These are phyloP conservation scores for Wilcoxina mikolae DNA, from an alignment of 495 filamentous ascomycete species.

Conservation along the genomic window DNA sequence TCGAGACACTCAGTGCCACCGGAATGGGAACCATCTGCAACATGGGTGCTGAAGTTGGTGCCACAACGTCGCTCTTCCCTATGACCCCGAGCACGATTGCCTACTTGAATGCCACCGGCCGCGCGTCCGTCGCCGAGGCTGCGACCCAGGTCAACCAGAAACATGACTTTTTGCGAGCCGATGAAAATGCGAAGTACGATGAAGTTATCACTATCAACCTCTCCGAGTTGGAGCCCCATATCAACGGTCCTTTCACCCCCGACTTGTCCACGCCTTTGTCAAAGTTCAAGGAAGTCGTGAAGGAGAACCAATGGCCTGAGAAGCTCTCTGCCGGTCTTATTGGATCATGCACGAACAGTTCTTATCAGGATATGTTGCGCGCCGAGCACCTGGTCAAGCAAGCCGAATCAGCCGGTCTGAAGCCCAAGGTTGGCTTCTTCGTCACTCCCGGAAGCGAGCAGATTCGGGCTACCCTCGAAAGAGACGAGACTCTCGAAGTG, in stretches of 20 bases:
- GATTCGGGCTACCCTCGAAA: slow-evolving; percentile 80
- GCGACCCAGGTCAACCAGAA: slow-evolving; percentile 40
- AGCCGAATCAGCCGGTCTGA: slow-evolving; percentile 68
- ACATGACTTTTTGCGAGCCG: slow-evolving; percentile 52
- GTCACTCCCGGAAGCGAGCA: slow-evolving; percentile 94
- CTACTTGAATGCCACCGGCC: slow-evolving; percentile 73
- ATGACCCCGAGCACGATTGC: slow-evolving; percentile 54
- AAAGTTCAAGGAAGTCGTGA: slow-evolving; percentile 65
- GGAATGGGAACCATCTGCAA: slow-evolving; percentile 89
- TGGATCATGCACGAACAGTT: slow-evolving; percentile 96
- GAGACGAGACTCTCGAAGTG: slow-evolving; percentile 68
- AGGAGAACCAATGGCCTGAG: slow-evolving; percentile 75
- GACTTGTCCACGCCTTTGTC: slow-evolving; percentile 87
- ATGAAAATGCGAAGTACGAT: slow-evolving; percentile 73
- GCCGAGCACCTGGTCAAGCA: slow-evolving; percentile 84
- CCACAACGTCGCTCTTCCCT: slow-evolving; percentile 89
- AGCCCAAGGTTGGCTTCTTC: slow-evolving; percentile 82
- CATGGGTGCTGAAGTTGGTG: slow-evolving; percentile 82
- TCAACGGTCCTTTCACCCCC: slow-evolving; percentile 94
- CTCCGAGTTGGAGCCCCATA: slow-evolving; percentile 79
- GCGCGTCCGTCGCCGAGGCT: slow-evolving; percentile 52
- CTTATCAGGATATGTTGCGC: slow-evolving; percentile 94
- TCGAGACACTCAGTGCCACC: slow-evolving; percentile 76
- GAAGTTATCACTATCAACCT: slow-evolving; percentile 84
- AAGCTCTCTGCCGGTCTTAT: slow-evolving; percentile 85